These are phyloP conservation scores for Nicotiana benthamiana DNA, from an alignment of 257 asterid genomes.

Conservation along the genomic window DNA sequence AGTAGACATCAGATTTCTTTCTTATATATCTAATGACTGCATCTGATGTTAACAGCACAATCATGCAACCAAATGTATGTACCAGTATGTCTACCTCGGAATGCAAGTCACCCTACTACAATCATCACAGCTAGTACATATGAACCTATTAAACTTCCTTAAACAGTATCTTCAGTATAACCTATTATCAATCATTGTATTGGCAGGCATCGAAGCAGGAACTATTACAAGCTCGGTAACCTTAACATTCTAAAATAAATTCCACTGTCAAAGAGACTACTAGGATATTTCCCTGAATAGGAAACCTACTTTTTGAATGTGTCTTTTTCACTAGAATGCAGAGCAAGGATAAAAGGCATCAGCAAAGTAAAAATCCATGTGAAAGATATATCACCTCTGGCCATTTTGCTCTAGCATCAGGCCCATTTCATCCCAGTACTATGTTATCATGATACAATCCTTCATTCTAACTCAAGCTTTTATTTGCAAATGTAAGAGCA, in stretches of 20 bases:
- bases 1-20: conserved; percentile 21
- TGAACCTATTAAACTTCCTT: not conserved
- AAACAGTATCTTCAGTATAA: not conserved
- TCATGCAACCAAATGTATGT: not conserved
- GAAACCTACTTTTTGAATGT: not conserved
- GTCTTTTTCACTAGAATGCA: not conserved
- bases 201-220: not conserved
- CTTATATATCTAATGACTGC: not conserved
- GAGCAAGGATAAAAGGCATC: not conserved
- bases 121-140: not conserved
- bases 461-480: not conserved
- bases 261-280: not conserved
- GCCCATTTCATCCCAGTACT: too few relatives aligned
- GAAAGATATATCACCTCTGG: too few relatives aligned
- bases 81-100: not conserved
- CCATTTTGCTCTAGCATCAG: too few relatives aligned
- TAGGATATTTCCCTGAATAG: not conserved
- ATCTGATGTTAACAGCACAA: not conserved
- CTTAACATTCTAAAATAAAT: not conserved
- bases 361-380: not conserved
- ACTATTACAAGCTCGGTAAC: not conserved
- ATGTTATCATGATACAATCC: not conserved
- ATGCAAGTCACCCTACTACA: not conserved
- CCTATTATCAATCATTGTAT: not conserved
- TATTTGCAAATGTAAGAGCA: conserved; percentile 27